phyloP scores from a whole-genome alignment of 2,329 filamentous ascomycete genomes.

The Fonsecaea monophora region DNA sequence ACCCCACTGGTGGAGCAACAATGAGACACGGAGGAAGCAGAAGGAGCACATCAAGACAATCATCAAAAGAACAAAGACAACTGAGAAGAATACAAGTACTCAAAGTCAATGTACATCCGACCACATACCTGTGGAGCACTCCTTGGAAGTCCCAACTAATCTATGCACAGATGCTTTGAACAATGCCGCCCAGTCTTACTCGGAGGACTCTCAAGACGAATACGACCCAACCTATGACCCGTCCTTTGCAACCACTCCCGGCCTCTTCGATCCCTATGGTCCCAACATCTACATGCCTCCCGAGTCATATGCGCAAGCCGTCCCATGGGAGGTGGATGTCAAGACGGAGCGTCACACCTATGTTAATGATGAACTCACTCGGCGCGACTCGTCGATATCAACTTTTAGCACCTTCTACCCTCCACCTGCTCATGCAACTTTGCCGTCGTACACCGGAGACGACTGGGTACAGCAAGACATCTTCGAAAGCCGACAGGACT shows the following conservation, averaged over 20 bases:
- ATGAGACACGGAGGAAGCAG: slow-evolving; percentile 80
- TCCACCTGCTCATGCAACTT: slow-evolving; percentile 68
- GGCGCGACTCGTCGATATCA: slow-evolving; percentile 84
- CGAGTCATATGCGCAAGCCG: slow-evolving; percentile 60
- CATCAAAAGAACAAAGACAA: slow-evolving; percentile 95
- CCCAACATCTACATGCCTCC: slow-evolving; percentile 61
- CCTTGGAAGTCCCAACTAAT: slow-evolving; percentile 12
- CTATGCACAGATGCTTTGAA: slow-evolving; percentile 24
- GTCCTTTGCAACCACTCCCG: slow-evolving; percentile 58
- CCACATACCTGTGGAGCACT: neutral
- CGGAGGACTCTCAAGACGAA: slow-evolving; percentile 80
- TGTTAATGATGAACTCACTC: slow-evolving; percentile 85
- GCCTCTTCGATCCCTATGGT: slow-evolving; percentile 50
- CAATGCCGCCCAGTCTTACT: slow-evolving; percentile 64
- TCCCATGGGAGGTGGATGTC: slow-evolving; percentile 91
- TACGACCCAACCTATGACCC: slow-evolving; percentile 71
- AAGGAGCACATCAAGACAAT: slow-evolving; percentile 97
- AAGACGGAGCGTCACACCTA: slow-evolving; percentile 95
- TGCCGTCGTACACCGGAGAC: slow-evolving; percentile 67
- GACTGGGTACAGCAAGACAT: slow-evolving; percentile 68
- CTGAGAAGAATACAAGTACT: slow-evolving; percentile 74
- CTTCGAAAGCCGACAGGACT: slow-evolving; percentile 68
- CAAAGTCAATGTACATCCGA: slow-evolving; percentile 44
- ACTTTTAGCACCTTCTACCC: slow-evolving; percentile 93
- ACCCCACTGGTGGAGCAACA: slow-evolving; percentile 97